Evolutionary conservation across 2,329 filamentous ascomycete genomes (phyloP).

Genomic region (Endoconidiophora laricicola): DNA sequence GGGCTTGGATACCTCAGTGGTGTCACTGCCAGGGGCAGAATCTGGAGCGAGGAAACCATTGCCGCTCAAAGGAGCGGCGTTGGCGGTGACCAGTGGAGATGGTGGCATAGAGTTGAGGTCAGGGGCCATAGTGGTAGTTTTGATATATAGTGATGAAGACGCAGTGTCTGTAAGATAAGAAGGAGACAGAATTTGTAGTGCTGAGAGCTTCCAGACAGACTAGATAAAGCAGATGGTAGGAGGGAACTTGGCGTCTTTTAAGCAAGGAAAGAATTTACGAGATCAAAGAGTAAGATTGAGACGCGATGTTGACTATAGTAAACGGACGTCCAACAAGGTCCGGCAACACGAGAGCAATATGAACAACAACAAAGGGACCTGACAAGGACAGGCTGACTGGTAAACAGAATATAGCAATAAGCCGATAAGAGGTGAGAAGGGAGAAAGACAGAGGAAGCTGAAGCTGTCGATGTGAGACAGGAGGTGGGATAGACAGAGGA

Average conservation of each 20-base stretch:
- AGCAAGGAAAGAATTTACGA: too few species aligned
- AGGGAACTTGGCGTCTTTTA: not conserved
- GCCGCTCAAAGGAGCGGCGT: constrained; percentile 13
- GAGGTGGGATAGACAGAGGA: not conserved
- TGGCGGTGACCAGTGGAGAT: constrained; percentile 25
- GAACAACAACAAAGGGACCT: not conserved
- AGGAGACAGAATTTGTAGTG: not conserved
- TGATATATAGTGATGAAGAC: constrained; percentile 7
- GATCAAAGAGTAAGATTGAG: too few species aligned
- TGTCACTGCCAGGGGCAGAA: constrained; percentile 12
- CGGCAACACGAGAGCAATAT: not conserved
- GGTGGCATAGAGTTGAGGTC: constrained; percentile 56
- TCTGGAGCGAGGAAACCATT: not conserved
- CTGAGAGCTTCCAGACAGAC: not conserved
- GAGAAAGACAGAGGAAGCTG: not conserved
- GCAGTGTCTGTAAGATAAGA: not conserved
- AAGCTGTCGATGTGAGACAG: not conserved
- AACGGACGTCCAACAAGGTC: constrained; percentile 1
- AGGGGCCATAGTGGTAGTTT: constrained; percentile 39
- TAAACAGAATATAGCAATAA: not conserved
- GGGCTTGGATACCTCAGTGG: constrained; percentile 15
- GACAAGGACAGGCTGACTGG: not conserved
- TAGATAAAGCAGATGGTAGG: not conserved
- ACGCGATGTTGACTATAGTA: not conserved
- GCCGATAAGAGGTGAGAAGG: not conserved